These are phyloP conservation scores for Cyberlindnera misumaiensis DNA, from an alignment of 805 yeast genomes.

Conservation along the genomic window DNA sequence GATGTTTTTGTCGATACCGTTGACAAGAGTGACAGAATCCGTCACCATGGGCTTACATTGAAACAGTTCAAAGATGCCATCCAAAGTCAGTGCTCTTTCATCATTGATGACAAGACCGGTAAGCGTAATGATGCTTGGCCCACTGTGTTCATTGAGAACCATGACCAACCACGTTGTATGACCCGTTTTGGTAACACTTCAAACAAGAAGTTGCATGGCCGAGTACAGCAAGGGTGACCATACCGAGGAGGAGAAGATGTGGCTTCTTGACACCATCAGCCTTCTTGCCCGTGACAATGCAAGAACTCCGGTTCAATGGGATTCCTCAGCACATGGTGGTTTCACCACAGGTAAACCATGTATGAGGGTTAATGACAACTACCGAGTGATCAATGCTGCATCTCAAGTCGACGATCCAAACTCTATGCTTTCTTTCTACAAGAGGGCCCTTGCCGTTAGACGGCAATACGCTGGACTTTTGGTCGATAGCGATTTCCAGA, in stretches of 20 bases:
- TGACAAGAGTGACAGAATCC: slow-evolving; percentile 29
- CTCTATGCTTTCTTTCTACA: slow-evolving; percentile 42
- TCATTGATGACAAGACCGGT: slow-evolving; percentile 26
- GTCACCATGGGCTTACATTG: slow-evolving; percentile 27
- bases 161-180: slow-evolving; percentile 50
- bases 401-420: slow-evolving; percentile 38
- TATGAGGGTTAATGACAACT: slow-evolving; percentile 46
- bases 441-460: slow-evolving; percentile 35
- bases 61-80: slow-evolving; percentile 37
- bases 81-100: slow-evolving; percentile 29
- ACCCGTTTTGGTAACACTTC: slow-evolving; percentile 44
- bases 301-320: slow-evolving; percentile 55
- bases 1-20: slow-evolving; percentile 31
- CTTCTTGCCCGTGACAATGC: slow-evolving; percentile 45
- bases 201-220: slow-evolving; percentile 25
- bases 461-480: slow-evolving; percentile 37
- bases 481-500: slow-evolving; percentile 39
- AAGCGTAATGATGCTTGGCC: slow-evolving; percentile 46
- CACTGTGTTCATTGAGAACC: slow-evolving; percentile 49
- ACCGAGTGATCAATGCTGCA: slow-evolving; percentile 41
- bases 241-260: slow-evolving; percentile 22
- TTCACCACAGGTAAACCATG: slow-evolving; percentile 45
- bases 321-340: slow-evolving; percentile 35
- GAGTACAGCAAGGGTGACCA: slow-evolving; percentile 24
- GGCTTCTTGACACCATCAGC: slow-evolving; percentile 29